A percentile compares a stretch with the other conserved stretches of the same genome.
phyloP scores from a whole-genome alignment of 1,284 basidiomycete species.

The Cronartium quercuum region DNA sequence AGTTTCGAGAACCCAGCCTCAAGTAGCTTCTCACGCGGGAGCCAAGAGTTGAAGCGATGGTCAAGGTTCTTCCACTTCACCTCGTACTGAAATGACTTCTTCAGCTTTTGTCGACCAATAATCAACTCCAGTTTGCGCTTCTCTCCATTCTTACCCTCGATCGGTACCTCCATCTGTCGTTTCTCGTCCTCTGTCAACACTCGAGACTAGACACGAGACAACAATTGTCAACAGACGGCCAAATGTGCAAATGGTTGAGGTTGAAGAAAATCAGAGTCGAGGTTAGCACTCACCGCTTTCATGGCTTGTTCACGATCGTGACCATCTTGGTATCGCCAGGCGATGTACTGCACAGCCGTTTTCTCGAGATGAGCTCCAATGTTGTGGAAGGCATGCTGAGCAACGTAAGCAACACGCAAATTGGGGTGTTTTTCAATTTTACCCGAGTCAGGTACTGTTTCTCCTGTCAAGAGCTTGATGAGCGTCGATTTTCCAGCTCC shows the following conservation, averaged over 20 bases:
- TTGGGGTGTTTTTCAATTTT: constrained; percentile 93
- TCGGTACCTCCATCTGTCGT: constrained; percentile 72
- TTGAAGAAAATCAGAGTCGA: too few relatives aligned
- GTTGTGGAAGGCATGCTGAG: constrained; percentile 95
- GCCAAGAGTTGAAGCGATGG: constrained; percentile 87
- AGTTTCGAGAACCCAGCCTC: constrained; percentile 85
- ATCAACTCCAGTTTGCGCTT: constrained; percentile 80
- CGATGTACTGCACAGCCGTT: constrained; percentile 90
- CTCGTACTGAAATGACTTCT: constrained; percentile 91
- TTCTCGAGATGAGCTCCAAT: constrained; percentile 82
- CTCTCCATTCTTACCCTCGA: constrained; percentile 85
- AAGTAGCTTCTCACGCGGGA: constrained; percentile 80
- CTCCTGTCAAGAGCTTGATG: constrained; percentile 93
- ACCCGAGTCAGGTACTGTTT: constrained; percentile 86
- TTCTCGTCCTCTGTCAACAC: constrained; percentile 83
- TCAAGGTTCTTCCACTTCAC: constrained; percentile 93
- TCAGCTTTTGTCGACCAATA: constrained; percentile 95
- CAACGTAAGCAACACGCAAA: constrained; percentile 92
- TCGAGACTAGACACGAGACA: constrained; percentile 63
- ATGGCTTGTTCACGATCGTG: constrained; percentile 93
- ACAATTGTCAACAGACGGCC: too few relatives aligned
- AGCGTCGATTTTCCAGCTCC: constrained; percentile 94
- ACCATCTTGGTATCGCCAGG: constrained; percentile 99
- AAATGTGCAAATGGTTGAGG: too few relatives aligned
- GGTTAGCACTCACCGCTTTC: constrained; percentile 60